Conservation (phyloP, 257 asterid species). For the Solanum medicagineum region DNA sequence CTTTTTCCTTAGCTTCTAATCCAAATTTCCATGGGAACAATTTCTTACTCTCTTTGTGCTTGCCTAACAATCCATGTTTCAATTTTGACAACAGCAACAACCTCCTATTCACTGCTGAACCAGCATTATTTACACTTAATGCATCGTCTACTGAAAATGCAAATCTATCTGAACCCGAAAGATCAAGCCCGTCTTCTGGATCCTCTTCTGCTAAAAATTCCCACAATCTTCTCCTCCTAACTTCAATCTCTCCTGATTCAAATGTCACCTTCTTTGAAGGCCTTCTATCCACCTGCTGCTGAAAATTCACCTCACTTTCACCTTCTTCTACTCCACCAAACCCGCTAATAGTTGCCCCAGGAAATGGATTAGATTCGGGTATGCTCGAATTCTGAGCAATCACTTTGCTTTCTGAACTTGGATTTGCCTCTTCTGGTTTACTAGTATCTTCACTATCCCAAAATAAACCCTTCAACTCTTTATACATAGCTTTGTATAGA, state of each 20-base stretch:
- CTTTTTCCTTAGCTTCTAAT: constrained; percentile 55
- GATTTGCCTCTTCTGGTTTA: constrained; percentile 15
- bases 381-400: constrained; percentile 14
- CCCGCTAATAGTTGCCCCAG: neutral
- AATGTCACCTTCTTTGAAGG: constrained; percentile 47
- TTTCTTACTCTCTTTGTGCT: constrained; percentile 55
- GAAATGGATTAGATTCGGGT: constrained; percentile 1
- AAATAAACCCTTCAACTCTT: constrained; percentile 87
- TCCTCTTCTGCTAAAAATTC: constrained; percentile 82
- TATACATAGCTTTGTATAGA: constrained; percentile 71
- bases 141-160: constrained; percentile 96
- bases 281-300: neutral
- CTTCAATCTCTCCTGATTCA: constrained; percentile 58
- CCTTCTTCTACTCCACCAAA: constrained; percentile 20
- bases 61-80: constrained; percentile 65
- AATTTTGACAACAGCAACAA: constrained; percentile 67
- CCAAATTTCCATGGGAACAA: constrained; percentile 83
- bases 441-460: constrained; percentile 54
- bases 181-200: constrained; percentile 79
- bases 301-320: constrained; percentile 14
- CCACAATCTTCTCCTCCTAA: constrained; percentile 86
- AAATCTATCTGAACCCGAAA: constrained; percentile 91
- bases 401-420: constrained; percentile 25
- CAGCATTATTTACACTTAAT: constrained; percentile 60
- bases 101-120: constrained; percentile 71